Evolutionary conservation across 306 rosid genomes (phyloP), one percentile per base, ranked within the genome.

Genomic region (Rosa chinensis): DNA sequence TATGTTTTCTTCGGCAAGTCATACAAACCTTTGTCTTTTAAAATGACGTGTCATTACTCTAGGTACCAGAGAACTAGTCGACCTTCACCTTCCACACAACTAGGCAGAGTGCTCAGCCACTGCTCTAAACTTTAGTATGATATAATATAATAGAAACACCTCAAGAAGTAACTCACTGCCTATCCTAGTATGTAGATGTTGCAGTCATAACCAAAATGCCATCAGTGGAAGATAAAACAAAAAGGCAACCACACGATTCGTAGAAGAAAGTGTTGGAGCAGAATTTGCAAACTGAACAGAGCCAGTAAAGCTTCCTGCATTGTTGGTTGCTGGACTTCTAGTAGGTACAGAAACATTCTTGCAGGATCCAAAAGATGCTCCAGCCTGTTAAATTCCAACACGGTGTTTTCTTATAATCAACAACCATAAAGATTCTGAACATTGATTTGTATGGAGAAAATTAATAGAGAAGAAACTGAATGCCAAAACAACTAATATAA

Each of bases 351-450:
- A 63, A 78, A 91, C 73, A 85, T 86, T 95, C 88, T 95, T 91
- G 92, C 99, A 92, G 45, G 94, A 87, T 66, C 98, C 98, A 81
- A 84, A 88, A 84, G 99, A 89, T 56, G 83, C 92, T 80, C 97
- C 98, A 44, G 78, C 94, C 98, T 92, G 92, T 77, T 75, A 80
- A 92, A 80, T 84, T 49, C 69, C 77, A 77, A 59, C 16, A 45
- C 59, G 47, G 47, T 77, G 66, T 61, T 42, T 12, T 77, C 20
- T 53, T 53, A 63, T 52, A 63, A 64, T 63, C 40, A 62, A 39
- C 40, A 62, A 39, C 78, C 50, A 17, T 47, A 76, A 44, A 58
- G 35, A 75, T 74, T 53, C 16, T 79, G 17, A 45, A 45, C 8
- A 12, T 32, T 32, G 21, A 6, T 64, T 32, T 25, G 40, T 18